Evolutionary conservation across 148 eudicot genomes (phyloP), one percentile per base, ranked within the genome.

Genomic region (Bassia scoparia): DNA sequence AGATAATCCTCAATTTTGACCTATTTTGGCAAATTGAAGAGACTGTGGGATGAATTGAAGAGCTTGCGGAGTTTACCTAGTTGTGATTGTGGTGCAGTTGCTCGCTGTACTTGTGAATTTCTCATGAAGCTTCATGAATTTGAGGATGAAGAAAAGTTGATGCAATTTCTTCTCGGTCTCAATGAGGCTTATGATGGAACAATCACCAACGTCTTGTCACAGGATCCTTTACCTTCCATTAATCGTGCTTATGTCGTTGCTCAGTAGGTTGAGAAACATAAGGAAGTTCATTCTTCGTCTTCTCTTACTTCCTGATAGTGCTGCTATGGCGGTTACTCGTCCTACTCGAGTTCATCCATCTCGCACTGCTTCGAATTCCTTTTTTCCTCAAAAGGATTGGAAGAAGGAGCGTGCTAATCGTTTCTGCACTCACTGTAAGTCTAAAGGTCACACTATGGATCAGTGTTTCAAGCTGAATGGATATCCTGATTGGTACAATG

Each of bases 11-110:
- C 29, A n/a, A 55, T 55, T 4, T 5, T 55, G 7, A 4, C 60
- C 5, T 55, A 55, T 24, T 55, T n/a, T 55, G 60, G 60, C 27
- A 55, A 55, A 55, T n/a, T 23, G 0, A 55, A 74, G 83, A 11
- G 82, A 70, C 81, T 90, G 26, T 87, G 83, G 68, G 87, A 83
- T 59, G 81, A 79, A 4, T 67, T 79, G 5, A 85, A 85, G 13
- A 27, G 10, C 69, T 81, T 67, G 74, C 75, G 48, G 72, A 23
- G 3, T 82, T 70, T 26, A 81, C 86, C 12, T 58, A 34, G 3
- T 78, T 76, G 71, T 85, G 87, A 70, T 1, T 67, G 50, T 67
- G 70, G 50, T 6, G 54, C 33, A 12, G 5, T 23, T 1, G 2
- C 5, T 4, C 3, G 4, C 0, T 66, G 69, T 23, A 23, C 37